phyloP scores from a whole-genome alignment of 202 grass and related monocot species.

The Zoysia matrella region DNA sequence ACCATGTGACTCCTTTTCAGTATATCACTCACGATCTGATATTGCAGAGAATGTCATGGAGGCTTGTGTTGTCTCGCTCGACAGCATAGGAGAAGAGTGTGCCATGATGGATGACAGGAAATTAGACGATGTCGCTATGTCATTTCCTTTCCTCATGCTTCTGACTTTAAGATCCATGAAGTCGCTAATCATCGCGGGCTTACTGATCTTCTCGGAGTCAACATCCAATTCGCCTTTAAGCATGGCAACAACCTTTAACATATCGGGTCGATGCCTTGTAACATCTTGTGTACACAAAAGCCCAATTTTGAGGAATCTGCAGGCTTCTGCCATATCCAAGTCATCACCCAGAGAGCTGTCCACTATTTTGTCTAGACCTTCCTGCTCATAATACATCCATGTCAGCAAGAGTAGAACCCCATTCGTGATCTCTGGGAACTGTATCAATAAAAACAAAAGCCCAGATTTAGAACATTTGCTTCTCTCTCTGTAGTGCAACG shows the following conservation, averaged over 20 bases:
- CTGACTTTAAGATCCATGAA: slow-evolving; percentile 77
- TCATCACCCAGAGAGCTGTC: slow-evolving; percentile 55
- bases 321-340: slow-evolving; percentile 60
- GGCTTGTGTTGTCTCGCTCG: slow-evolving; percentile 43
- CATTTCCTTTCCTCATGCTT: slow-evolving; percentile 54
- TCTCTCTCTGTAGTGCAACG: neutral
- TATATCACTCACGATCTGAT: slow-evolving; percentile 53
- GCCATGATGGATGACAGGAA: slow-evolving; percentile 48
- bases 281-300: slow-evolving; percentile 72
- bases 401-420: slow-evolving; percentile 75
- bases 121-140: slow-evolving; percentile 30
- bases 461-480: slow-evolving; percentile 35
- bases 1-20: slow-evolving; percentile 35
- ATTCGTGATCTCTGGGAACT: slow-evolving; percentile 74
- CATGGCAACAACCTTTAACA: slow-evolving; percentile 55
- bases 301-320: slow-evolving; percentile 66
- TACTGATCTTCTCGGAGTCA: slow-evolving; percentile 52
- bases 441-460: slow-evolving; percentile 54
- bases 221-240: slow-evolving; percentile 53
- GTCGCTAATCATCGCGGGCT: slow-evolving; percentile 62
- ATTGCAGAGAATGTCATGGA: slow-evolving; percentile 65
- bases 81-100: slow-evolving; percentile 43
- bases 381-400: slow-evolving; percentile 63
- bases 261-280: slow-evolving; percentile 55
- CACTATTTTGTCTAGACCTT: slow-evolving; percentile 54